A percentile compares a stretch with the other conserved stretches of the same genome.
Conservation (phyloP, 1,284 basidiomycete species). For the Ganoderma sinense region DNA sequence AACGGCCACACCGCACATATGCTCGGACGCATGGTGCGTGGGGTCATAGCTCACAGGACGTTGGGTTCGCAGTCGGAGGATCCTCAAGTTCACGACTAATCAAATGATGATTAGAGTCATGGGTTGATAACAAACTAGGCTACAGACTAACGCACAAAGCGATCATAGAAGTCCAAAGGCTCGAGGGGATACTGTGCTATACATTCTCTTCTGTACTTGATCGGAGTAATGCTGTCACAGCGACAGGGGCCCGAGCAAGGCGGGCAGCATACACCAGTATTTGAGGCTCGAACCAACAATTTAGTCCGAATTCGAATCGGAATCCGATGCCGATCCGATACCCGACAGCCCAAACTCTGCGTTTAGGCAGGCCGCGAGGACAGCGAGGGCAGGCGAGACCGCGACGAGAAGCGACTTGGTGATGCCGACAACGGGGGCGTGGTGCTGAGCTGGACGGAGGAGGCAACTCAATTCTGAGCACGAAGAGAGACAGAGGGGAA, state of each 20-base stretch:
- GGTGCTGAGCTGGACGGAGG: too few species aligned
- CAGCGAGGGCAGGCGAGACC: too few species aligned
- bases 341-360: too few species aligned
- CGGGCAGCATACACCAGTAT: too few species aligned
- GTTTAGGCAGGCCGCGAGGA: too few species aligned
- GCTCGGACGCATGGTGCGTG: not conserved
- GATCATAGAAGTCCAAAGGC: not conserved
- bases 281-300: too few species aligned
- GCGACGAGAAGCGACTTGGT: too few species aligned
- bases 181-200: not conserved
- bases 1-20: not conserved
- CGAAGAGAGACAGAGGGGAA: too few species aligned
- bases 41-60: not conserved
- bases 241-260: not conserved
- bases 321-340: too few species aligned
- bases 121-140: not conserved
- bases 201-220: not conserved
- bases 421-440: too few species aligned
- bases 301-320: too few species aligned
- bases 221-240: not conserved
- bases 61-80: not conserved
- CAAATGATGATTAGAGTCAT: not conserved
- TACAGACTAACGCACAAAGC: not conserved
- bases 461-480: too few species aligned
- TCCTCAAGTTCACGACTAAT: not conserved